Evolutionary conservation across 805 yeast genomes (phyloP), one percentile per base, ranked within the genome.

Genomic region (Ogataea methanolica): DNA sequence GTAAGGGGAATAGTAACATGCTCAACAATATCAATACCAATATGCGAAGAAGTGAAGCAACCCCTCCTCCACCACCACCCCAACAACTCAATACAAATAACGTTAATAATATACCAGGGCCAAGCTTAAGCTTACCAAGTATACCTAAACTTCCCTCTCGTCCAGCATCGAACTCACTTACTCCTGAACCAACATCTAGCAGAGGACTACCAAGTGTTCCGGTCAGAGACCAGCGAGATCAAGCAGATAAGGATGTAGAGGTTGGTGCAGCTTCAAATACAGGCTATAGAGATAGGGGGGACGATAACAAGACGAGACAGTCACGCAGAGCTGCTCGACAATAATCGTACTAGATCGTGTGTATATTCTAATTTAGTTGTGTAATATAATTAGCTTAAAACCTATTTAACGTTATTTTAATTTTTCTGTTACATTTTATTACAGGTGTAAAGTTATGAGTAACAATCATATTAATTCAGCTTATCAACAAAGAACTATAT

Each of bases 191-290:
- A 6, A 46, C 51, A 29, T 44, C 29, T 51, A 52, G 46, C 33
- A 38, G 19, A 15, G 42, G 37, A n/a, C 23, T 50, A 22, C 53
- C 56, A 26, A 51, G 49, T 35, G 39, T 48, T 26, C 52, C 58
- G 11, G 49, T 50, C 22, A 45, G 53, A 23, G 58, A 58, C 40
- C 36, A 42, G 15, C 54, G 68, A 44, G 68, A 64, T 46, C 61
- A 59, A 47, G 62, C 60, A 4, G 66, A 62, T 44, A 57, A 53
- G 36, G 62, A 56, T 17, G 1, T 54, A 23, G 66, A 62, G 42
- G 47, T 52, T 36, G 59, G 61, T 6, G 46, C 40, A 31, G 55
- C 47, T 31, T 46, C 48, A 16, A 50, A 48, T 15, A 42, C 41
- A 14, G 53, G 52, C 39, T 56, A 54, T 48, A 53, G 59, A 40